Base-by-base conservation (phyloP, 805 yeast species). In the Torulaspora gathmanii region DNA sequence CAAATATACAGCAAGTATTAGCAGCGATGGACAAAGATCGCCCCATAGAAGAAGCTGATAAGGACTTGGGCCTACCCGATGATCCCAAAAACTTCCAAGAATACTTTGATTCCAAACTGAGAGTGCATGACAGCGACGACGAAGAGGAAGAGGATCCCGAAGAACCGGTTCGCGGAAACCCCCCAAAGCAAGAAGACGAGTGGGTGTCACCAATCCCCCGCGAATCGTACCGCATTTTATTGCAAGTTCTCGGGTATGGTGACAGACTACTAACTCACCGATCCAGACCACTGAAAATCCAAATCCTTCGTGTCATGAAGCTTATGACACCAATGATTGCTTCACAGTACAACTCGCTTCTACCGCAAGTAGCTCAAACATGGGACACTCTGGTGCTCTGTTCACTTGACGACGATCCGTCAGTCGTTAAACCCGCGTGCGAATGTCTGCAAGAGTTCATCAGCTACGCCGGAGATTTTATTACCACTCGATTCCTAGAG, bases 201-300 rank as follows among this genome's bases (percentile, higher is more conserved):
- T 89, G 96, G 96, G 53, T 58, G 0, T 82, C 91, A 0, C 80
- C 82, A 0, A 68, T 90, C 0, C 85, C 95, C 0, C 68, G 74
- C 33, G 66, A 72, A 2, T 67, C 83, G 0, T 91, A 86, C 61
- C 60, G 65, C 31, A 67, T 82, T 2, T 65, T 86, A 1, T 77
- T 80, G 35, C 77, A 78, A 44, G 79, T 91, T 3, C 70, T 80
- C 42, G 74, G 71, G 5, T 86, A 88, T 59, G 83, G 91, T 5
- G 84, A 86, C 43, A 69, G 86, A 46, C 70, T 78, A 23, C 65
- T 87, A 29, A 79, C 86, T 2, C 93, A 86, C 54, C 76, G 78
- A 1, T 82, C 95, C 0, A 62, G 73, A 2, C 64, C 72, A 2
- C 62, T 91, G 25, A 74, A 78, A 34, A 59, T 75, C 3, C 82